These are phyloP conservation scores for Talaromyces sp. DNA, from an alignment of 2,329 filamentous ascomycete species.

Conservation along the genomic window DNA sequence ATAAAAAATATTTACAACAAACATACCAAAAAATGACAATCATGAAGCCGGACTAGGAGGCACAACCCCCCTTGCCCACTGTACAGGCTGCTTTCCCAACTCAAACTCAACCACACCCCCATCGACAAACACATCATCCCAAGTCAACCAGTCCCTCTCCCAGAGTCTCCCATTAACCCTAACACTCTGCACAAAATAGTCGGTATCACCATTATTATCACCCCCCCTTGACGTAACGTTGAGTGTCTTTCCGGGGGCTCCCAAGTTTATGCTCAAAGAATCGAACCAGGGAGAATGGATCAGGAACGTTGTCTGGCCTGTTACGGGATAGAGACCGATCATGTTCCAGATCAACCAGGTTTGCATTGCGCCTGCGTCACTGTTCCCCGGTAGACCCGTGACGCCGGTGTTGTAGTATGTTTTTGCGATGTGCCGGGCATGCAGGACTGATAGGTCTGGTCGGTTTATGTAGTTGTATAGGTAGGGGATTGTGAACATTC, in stretches of 20 bases:
- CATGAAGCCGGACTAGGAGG: slow-evolving; percentile 49
- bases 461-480: slow-evolving; percentile 62
- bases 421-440: slow-evolving; percentile 58
- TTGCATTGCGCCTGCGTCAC: slow-evolving; percentile 62
- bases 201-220: slow-evolving; percentile 52
- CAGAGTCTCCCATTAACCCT: slow-evolving; percentile 57
- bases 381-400: slow-evolving; percentile 58
- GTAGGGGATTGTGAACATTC: slow-evolving; percentile 45
- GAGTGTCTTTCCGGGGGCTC: slow-evolving; percentile 51
- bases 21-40: background rate
- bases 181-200: slow-evolving; percentile 59
- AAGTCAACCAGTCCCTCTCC: slow-evolving; percentile 58
- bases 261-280: slow-evolving; percentile 51
- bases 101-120: slow-evolving; percentile 58
- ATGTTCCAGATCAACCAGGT: slow-evolving; percentile 57
- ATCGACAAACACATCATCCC: slow-evolving; percentile 58
- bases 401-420: slow-evolving; percentile 51
- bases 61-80: slow-evolving; percentile 56
- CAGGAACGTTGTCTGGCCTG: slow-evolving; percentile 59
- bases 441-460: slow-evolving; percentile 43
- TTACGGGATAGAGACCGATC: slow-evolving; percentile 56
- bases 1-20: background rate
- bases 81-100: slow-evolving; percentile 52
- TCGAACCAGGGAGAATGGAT: slow-evolving; percentile 61
- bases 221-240: slow-evolving; percentile 53